Evolutionary conservation across 2,329 filamentous ascomycete genomes (phyloP), one percentile per base, ranked within the genome.

Genomic region (Xylaria polymorpha): DNA sequence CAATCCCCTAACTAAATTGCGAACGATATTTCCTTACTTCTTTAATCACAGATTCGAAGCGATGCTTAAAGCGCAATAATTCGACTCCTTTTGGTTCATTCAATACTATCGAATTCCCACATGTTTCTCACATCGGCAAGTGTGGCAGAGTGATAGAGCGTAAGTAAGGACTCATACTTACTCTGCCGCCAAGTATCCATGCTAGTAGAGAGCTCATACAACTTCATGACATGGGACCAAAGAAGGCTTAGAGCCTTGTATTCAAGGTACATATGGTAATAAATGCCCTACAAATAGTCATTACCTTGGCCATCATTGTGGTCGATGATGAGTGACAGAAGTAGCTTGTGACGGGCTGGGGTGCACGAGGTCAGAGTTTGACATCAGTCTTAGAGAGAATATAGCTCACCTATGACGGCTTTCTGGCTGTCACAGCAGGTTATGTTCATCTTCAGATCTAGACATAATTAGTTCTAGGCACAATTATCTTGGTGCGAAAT

Each of bases 351-450:
- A 2, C 88, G 83, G 46, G 86, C 87, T 88, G 53, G 0, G 61
- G 18, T 4, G 1, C 14, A 53, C n/a, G 18, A 37, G 14, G 48
- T 70, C 20, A 70, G 61, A 18, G 10, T 70, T 53, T 15, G 8
- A 22, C 10, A 15, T 4, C 20, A 2, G n/a, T 10, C 32, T 18
- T 29, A 29, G 20, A 20, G 22, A 3, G 15, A 12, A 29, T 18
- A 53, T 39, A 3, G 68, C 81, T 67, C 71, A 87, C 86, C 86
- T 55, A 88, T 79, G 61, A 87, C 80, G 32, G 81, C 82, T 18
- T 82, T 78, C 35, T 88, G 80, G 53, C 80, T 71, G 74, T 90
- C 87, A 74, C 87, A 89, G 68, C 83, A 87, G 1, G 88, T 90
- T 50, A 90, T 77, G 69, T 88, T 85, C 14, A 88, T 80, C 35